Conservation (phyloP, 2,329 filamentous ascomycete species). For the Zalaria obscura region DNA sequence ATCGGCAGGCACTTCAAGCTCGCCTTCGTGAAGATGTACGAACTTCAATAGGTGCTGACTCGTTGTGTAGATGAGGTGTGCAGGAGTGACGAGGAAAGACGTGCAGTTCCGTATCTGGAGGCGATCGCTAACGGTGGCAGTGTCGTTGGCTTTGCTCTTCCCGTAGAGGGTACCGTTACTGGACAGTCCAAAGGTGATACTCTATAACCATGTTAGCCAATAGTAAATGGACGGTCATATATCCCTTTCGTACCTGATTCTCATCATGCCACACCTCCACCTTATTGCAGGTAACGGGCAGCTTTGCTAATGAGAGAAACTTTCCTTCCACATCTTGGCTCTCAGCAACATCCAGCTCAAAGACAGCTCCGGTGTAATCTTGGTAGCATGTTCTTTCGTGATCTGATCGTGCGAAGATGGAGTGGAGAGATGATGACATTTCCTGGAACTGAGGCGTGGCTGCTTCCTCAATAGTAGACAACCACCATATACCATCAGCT, state of each 20-base stretch:
- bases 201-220: neutral
- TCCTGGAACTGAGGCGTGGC: neutral
- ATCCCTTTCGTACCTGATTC: constrained; percentile 9
- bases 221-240: neutral
- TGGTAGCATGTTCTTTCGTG: constrained; percentile 11
- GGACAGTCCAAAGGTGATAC: constrained; percentile 51
- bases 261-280: constrained; percentile 21
- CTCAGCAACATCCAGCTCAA: neutral
- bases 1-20: constrained; percentile 69
- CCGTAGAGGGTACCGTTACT: constrained; percentile 66
- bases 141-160: constrained; percentile 7
- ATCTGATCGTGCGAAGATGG: constrained; percentile 4
- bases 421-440: neutral
- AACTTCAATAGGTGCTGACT: constrained; percentile 89
- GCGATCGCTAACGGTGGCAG: constrained; percentile 39
- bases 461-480: no score
- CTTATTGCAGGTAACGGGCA: constrained; percentile 13
- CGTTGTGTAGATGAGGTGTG: constrained; percentile 84
- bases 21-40: constrained; percentile 58
- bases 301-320: constrained; percentile 1
- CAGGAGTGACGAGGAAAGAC: constrained; percentile 68
- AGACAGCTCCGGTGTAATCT: constrained; percentile 7
- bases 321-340: neutral
- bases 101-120: constrained; percentile 77
- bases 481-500: constrained; percentile 8